These are phyloP conservation scores for Neurospora sp. DNA, from an alignment of 495 filamentous ascomycete genomes.

Conservation along the genomic window DNA sequence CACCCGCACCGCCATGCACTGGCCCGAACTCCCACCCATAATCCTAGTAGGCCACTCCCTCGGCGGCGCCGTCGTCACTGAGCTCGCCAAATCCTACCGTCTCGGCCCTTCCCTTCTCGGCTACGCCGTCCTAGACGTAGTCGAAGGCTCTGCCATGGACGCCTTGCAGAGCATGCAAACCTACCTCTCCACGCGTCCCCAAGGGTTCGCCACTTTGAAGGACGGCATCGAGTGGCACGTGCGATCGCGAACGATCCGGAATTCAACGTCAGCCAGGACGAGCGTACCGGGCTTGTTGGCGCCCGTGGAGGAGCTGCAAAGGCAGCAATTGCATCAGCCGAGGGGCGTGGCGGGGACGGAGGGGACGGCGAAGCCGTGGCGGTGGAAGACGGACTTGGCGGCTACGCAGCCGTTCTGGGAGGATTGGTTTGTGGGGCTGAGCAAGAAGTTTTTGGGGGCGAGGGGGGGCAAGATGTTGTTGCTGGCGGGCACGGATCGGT, in stretches of 20 bases:
- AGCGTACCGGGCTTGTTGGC: slow-evolving; percentile 80
- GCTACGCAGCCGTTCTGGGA: slow-evolving; percentile 89
- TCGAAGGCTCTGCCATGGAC: slow-evolving; percentile 80
- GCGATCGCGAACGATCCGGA: slow-evolving; percentile 80
- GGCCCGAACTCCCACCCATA: slow-evolving; percentile 62
- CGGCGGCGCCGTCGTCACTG: slow-evolving; percentile 87
- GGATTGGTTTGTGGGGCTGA: slow-evolving; percentile 83
- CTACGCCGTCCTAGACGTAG: slow-evolving; percentile 89
- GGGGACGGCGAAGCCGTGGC: slow-evolving; percentile 40
- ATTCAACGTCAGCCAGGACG: slow-evolving; percentile 64
- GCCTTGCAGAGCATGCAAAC: slow-evolving; percentile 92
- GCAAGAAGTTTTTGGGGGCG: slow-evolving; percentile 75
- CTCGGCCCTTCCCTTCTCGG: slow-evolving; percentile 58
- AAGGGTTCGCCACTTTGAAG: slow-evolving; percentile 59
- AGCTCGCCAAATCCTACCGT: slow-evolving; percentile 47
- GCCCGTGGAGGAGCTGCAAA: slow-evolving; percentile 4
- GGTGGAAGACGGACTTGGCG: slow-evolving; percentile 78
- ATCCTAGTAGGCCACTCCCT: slow-evolving; percentile 90
- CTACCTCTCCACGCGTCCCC: slow-evolving; percentile 77
- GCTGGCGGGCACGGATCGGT: slow-evolving; percentile 83
- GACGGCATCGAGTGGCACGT: slow-evolving; percentile 92
- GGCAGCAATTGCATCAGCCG: background rate
- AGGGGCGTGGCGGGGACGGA: slow-evolving; percentile 17
- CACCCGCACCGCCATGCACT: slow-evolving; percentile 53
- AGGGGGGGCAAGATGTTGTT: slow-evolving; percentile 83